Evolutionary conservation across 495 filamentous ascomycete species (phyloP), one percentile per base, ranked within the genome.

Genomic region (Xylaria acuta): DNA sequence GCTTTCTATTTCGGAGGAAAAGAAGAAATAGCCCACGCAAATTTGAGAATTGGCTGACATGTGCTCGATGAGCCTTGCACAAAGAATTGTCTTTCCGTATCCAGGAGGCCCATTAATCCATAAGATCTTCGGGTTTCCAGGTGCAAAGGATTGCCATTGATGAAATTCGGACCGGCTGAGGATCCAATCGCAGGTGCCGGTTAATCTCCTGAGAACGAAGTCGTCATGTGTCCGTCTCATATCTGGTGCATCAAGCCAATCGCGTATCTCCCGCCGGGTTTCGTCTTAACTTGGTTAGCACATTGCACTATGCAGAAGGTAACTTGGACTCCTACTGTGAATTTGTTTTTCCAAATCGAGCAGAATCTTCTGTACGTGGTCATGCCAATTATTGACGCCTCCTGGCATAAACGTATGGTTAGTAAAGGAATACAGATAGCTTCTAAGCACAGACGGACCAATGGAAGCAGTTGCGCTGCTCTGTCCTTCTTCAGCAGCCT

Each of bases 81-180:
- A 77, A 18, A 81, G 56, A n/a, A 81, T 58, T 18, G 76, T 79
- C 40, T 82, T 82, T 34, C 78, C 79, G 66, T 75, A 77, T 25
- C 77, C 78, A 16, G 74, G 71, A 14, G 75, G 74, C n/a, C 75
- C 77, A 58, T 80, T 56, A 32, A 80, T 72, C 78, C 77, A 81
- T 30, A 80, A 68, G 7, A 80, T 38, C 62, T 74, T 66, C 12
- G 62, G 22, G 16, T 38, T 67, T 62, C 64, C 47, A 18, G 67
- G 32, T 16, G 56, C 7, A 25, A 62, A 47, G 27, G 49, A 70
- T 51, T 64, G 30, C 76, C 76, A 81, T 18, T 66, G 25, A 12
- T 22, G 12, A 58, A 77, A 80, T 6, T 53, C 41, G 3, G 67
- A n/a, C 20, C 70, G 69, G 25, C 49, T 65, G 18, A 80, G 54